Evolutionary conservation across 2,329 filamentous ascomycete genomes (phyloP), one percentile per base, ranked within the genome.

Genomic region (Furcasterigmium furcatum): DNA sequence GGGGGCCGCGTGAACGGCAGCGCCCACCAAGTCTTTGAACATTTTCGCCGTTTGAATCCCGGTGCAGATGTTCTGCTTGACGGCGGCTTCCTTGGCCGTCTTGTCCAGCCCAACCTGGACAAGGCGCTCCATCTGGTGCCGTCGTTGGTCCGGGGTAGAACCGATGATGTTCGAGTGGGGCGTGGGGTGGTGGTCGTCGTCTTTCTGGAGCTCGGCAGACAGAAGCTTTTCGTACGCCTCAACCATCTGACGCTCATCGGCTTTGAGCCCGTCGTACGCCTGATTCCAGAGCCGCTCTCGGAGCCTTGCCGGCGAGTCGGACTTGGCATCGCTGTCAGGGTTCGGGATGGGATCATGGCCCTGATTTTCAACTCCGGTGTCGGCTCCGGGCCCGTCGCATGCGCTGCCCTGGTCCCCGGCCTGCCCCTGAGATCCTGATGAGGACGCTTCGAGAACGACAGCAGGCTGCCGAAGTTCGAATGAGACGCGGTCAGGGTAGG

Each of bases 51-150:
- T 47, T 22, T 59, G 44, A 22, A 61, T 46, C 16, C 45, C 51
- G 4, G 55, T 44, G 7, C 52, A 50, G 3, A 65, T 51, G 2
- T 46, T 47, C 16, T 49, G 36, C 14, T 59, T 63, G 4, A 59
- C 46, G 22, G 46, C 55, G 5, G 57, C 55, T 16, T 52, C 29
- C 14, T 48, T 57, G 20, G 52, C 39, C 34, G 55, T 63, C 44
- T 56, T 58, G 12, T 58, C 44, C 20, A 59, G 51, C 7, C 64
- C 65, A 5, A 34, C 38, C 21, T 56, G 7, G 9, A 66, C 53
- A 9, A 68, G 43, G 39, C 52, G 46, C 14, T 56, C 41, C 59
- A 67, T 66, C 38, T 67, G 55, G 19, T 29, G 20, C 13, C 45
- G 45, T 45, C 55, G 41, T 10, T 14, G 2, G 5, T 30, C 19